Conservation (phyloP, 163 green algal species). For the Coccomyxa subellipsoidea region DNA sequence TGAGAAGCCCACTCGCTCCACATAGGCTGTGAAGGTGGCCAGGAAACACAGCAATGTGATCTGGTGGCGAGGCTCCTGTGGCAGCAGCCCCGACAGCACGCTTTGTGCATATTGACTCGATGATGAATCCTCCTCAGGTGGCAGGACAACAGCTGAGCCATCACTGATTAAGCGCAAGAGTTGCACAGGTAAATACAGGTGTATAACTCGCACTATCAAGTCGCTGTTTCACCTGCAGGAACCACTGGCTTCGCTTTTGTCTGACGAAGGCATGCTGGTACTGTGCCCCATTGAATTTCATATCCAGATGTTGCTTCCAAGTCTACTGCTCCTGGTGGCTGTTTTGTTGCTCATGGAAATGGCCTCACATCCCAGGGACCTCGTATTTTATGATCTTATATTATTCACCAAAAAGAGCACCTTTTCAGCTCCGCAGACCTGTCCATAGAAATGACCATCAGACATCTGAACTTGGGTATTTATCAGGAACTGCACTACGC, state of each 20-base stretch:
- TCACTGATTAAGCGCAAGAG: too few species aligned
- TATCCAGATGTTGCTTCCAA: neutral
- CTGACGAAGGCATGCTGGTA: constrained; percentile 6
- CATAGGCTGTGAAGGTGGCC: constrained; percentile 82
- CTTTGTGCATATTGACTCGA: neutral
- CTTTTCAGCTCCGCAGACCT: too few species aligned
- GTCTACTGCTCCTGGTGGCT: too few species aligned
- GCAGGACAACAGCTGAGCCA: too few species aligned
- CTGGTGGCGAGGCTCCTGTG: constrained; percentile 46
- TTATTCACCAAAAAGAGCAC: too few species aligned
- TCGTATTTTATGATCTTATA: too few species aligned
- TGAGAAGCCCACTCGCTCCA: constrained; percentile 94
- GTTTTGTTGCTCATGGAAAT: too few species aligned
- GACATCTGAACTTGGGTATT: too few species aligned
- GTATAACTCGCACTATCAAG: neutral
- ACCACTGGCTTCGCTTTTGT: neutral
- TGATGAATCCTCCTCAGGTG: neutral
- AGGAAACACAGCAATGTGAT: constrained; percentile 80
- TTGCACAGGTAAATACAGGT: neutral
- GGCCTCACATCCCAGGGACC: too few species aligned
- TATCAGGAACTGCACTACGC: too few species aligned
- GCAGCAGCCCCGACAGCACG: neutral
- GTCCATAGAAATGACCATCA: too few species aligned
- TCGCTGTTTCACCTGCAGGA: neutral
- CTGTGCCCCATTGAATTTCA: constrained; percentile 6